Base-by-base conservation (phyloP, 129 eudicot genomes). In the Gnaphalium uliginosum region DNA sequence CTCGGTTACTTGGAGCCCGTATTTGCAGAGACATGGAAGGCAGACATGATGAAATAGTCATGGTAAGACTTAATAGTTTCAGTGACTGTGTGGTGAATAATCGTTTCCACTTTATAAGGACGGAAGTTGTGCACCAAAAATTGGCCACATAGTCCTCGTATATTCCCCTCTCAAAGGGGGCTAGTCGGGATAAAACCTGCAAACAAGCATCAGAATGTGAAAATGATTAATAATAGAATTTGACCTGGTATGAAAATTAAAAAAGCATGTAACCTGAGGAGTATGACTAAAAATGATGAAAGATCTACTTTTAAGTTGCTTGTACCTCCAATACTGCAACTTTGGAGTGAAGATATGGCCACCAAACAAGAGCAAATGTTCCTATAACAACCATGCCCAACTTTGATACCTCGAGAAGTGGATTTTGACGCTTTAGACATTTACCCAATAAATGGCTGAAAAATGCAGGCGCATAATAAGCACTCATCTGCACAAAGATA, bases 121-220 rank as follows among this genome's bases (percentile, higher is more conserved):
- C 80, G 17, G 98, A 88, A 61, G 97, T 81, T 41, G 98, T 83
- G 79, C 98, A 94, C 97, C 98, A 94, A 78, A 94, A 91, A 68
- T 91, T 94, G 69, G 99, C 99, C 64, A 94, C 99, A 48, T 94
- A 94, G 71, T 94, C 97, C 82, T 94, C 99, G 25, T 90, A 94
- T 74, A 94, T 81, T 60, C 99, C 99, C 86, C 99, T 94, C 81
- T 94, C 99, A 81, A 94, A 94, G 6, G 99, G 99, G 79, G 97
- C 99, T 81, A 94, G 85, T 51, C 99, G 96, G 57, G 93, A 89
- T 60, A 94, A 85, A 75, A 94, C 99, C 99, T 94, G 82, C 58
- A 83, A 23, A 70, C 26, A 23, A 41, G 32, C 33, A 48, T 27
- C 41, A 8, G 6, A 35, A 81, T 76, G 71, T 72, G 43, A 79